Evolutionary conservation across 345 rosid species (phyloP), one percentile per base, ranked within the genome.

Genomic region (Ceriops decandra): DNA sequence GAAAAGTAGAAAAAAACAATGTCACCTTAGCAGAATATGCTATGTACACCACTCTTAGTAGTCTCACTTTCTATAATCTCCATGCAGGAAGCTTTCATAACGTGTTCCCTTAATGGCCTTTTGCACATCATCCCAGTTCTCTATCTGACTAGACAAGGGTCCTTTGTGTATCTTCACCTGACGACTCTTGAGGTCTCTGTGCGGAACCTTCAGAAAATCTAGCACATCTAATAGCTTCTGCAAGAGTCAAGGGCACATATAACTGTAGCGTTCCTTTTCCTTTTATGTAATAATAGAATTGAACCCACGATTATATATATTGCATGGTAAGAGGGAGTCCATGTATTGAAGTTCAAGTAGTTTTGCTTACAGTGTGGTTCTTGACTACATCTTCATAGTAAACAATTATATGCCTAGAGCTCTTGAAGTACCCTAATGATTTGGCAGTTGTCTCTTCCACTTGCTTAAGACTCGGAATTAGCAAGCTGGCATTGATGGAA

Each of bases 91-190:
- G 69, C 80, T 84, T 57, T 87, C 87, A 19, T 81, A 95, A 68
- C 63, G 72, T 0, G 98, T 85, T 57, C 97, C 96, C 7, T 85
- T 84, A 53, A 95, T 74, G 36, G 90, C 78, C 57, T 74, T 82
- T 67, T 75, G 76, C 71, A 95, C 89, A 53, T 95, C 90, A 4
- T 77, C 85, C 96, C 97, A 92, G 67, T 92, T 95, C 76, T 83
- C 84, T 49, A 92, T 76, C 64, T 88, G 89, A 46, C 77, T 76
- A 7, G 91, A 84, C 70, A 88, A 79, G 0, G 88, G 67, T 42
- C 98, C 98, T 60, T 86, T 87, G 80, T 95, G 99, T 80, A 95
- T 95, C 79, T 88, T 95, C 69, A 95, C 97, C 78, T 95, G 99
- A 16, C 98, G 84, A 65, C 99, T 95, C 74, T 71, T 86, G 68